Evolutionary conservation across 768 basidiomycete species (phyloP).

Genomic region (Pulveroboletus sp.): DNA sequence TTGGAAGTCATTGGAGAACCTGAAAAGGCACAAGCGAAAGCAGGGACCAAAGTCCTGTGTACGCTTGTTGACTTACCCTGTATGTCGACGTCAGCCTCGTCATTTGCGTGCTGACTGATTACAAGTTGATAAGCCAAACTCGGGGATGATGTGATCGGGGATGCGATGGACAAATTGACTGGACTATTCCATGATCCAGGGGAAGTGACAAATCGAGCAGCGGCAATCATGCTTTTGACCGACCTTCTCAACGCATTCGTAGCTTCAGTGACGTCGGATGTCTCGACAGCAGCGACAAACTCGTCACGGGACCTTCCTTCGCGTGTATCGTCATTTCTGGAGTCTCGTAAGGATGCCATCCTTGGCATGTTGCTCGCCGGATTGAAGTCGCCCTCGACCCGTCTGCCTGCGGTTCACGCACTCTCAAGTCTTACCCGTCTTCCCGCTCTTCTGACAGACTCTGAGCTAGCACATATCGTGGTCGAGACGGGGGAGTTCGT

Average conservation of each 20-base stretch:
- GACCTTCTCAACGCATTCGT: conserved; percentile 54
- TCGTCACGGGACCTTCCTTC: conserved; percentile 29
- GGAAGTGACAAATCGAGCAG: conserved; percentile 61
- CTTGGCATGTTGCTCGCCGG: conserved; percentile 61
- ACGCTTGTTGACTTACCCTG: conserved; percentile 75
- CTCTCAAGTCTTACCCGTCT: conserved; percentile 67
- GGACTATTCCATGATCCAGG: conserved; percentile 69
- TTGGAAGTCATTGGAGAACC: conserved; percentile 78
- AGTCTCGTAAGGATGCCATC: conserved; percentile 71
- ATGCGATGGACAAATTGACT: conserved; percentile 73
- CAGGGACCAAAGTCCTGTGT: conserved; percentile 81
- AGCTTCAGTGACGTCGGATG: neutral
- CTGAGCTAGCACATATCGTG: conserved; percentile 78
- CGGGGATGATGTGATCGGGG: conserved; percentile 60
- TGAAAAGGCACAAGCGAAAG: conserved; percentile 88
- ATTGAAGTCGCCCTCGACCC: conserved; percentile 47
- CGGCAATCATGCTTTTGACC: conserved; percentile 62
- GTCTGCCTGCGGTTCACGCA: conserved; percentile 59
- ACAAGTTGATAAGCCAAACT: conserved; percentile 51
- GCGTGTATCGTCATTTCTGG: conserved; percentile 37
- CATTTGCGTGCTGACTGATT: conserved; percentile 2
- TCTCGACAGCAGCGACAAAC: neutral
- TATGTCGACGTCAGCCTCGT: conserved; percentile 37
- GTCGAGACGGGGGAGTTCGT: conserved; percentile 72
- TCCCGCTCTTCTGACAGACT: conserved; percentile 54